Evolutionary conservation across 2,329 filamentous ascomycete species (phyloP).

Genomic region (Paecilomyces formosus): DNA sequence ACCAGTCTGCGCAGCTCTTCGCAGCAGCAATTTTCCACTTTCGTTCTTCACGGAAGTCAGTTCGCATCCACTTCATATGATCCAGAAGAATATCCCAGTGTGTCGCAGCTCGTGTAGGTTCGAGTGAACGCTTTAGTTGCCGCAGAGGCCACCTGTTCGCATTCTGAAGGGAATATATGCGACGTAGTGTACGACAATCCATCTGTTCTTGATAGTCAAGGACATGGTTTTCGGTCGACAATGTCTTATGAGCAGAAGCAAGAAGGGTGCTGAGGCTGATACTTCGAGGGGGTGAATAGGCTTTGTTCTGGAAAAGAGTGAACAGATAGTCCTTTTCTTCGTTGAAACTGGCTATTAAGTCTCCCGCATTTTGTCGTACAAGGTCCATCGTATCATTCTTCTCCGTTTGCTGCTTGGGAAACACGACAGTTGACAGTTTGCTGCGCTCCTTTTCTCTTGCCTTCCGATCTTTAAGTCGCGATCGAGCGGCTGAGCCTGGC

Average conservation of each 20-base stretch:
- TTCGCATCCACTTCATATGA: slow-evolving; percentile 97
- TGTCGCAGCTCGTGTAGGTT: slow-evolving; percentile 67
- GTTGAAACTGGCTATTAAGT: slow-evolving; percentile 36
- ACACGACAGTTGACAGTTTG: slow-evolving; percentile 68
- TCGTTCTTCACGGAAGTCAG: slow-evolving; percentile 86
- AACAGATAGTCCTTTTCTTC: slow-evolving; percentile 54
- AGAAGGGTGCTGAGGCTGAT: slow-evolving; percentile 62
- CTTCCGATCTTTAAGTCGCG: slow-evolving; percentile 43
- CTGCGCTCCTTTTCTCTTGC: slow-evolving; percentile 52
- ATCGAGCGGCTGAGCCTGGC: slow-evolving; percentile 27
- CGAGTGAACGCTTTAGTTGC: slow-evolving; percentile 75
- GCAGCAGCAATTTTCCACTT: slow-evolving; percentile 87
- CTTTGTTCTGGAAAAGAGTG: slow-evolving; percentile 56
- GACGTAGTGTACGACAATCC: slow-evolving; percentile 74
- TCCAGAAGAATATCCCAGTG: slow-evolving; percentile 83
- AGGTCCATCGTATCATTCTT: slow-evolving; percentile 34
- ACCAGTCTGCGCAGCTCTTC: slow-evolving; percentile 71
- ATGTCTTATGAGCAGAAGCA: slow-evolving; percentile 76
- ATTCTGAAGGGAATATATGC: slow-evolving; percentile 86
- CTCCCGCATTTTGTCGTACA: slow-evolving; percentile 38
- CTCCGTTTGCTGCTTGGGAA: slow-evolving; percentile 59
- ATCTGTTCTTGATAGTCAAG: slow-evolving; percentile 79
- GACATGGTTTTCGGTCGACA: slow-evolving; percentile 78
- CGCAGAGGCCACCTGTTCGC: slow-evolving; percentile 87
- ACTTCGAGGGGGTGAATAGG: slow-evolving; percentile 47